phyloP scores from a whole-genome alignment of 2,329 filamentous ascomycete species.

The Cercospora zeina region DNA sequence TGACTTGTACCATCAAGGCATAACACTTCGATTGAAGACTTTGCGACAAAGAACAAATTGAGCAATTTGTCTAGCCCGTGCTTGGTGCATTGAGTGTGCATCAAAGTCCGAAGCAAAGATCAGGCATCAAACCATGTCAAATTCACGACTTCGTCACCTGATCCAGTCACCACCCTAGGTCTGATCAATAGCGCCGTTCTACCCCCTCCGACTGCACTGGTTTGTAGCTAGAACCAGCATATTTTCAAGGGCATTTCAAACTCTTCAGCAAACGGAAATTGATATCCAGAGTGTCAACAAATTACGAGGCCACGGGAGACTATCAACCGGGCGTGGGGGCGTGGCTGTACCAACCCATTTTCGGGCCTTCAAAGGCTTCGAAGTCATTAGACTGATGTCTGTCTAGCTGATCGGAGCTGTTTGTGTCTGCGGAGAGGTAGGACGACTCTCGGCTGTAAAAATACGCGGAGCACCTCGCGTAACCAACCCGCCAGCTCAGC shows the following conservation, averaged over 20 bases:
- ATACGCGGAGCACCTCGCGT: not conserved
- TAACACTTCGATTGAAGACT: not conserved
- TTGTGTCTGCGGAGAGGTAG: not conserved
- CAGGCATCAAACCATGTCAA: not conserved
- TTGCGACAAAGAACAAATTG: not conserved
- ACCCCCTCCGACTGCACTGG: no score
- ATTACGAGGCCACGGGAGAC: no score
- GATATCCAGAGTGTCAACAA: not conserved
- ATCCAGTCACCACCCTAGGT: no score
- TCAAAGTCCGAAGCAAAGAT: not conserved
- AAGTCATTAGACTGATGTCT: not conserved
- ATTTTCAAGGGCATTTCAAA: no score
- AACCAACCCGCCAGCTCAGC: not conserved
- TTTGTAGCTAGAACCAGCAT: no score
- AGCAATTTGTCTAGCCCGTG: not conserved
- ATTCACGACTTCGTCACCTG: no score
- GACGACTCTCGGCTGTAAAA: not conserved
- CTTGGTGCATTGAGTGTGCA: not conserved
- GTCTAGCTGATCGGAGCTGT: not conserved
- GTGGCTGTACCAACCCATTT: no score
- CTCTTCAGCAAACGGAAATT: no score
- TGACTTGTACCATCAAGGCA: not conserved
- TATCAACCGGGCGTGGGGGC: no score
- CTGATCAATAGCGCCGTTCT: no score
- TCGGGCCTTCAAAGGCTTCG: no score